phyloP scores from a whole-genome alignment of 2,329 filamentous ascomycete genomes.

The Dothideomycetes sp. region DNA sequence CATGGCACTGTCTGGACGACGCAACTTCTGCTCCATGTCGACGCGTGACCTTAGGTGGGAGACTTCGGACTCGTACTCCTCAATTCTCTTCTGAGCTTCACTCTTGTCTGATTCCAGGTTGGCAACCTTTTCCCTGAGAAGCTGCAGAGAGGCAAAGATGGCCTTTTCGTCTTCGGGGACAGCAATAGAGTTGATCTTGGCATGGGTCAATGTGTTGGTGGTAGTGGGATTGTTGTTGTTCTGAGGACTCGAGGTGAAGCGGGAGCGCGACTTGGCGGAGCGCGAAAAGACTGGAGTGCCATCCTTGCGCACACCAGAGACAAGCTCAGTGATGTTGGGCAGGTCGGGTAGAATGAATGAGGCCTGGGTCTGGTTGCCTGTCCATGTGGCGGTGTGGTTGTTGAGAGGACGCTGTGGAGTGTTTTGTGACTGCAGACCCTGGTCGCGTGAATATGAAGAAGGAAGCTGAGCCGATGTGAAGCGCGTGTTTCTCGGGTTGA shows the following conservation, averaged over 20 bases:
- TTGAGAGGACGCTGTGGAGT: slow-evolving; percentile 21
- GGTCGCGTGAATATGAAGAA: slow-evolving; percentile 8
- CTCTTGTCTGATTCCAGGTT: slow-evolving; percentile 48
- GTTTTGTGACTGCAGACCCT: slow-evolving; percentile 7
- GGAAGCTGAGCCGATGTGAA: slow-evolving; percentile 33
- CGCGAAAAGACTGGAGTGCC: slow-evolving; percentile 49
- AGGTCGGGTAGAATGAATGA: slow-evolving; percentile 55
- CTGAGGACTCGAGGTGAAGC: slow-evolving; percentile 43
- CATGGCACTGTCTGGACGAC: slow-evolving; percentile 39
- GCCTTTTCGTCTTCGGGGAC: slow-evolving; percentile 55
- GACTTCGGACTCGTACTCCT: slow-evolving; percentile 55
- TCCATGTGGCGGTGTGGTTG: slow-evolving; percentile 26
- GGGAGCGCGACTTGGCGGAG: slow-evolving; percentile 41
- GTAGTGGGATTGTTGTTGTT: slow-evolving; percentile 17
- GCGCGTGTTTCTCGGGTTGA: slow-evolving; percentile 44
- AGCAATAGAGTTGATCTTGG: slow-evolving; percentile 44
- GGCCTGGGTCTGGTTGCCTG: slow-evolving; percentile 43
- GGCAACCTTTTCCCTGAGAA: slow-evolving; percentile 49
- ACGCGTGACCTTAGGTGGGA: slow-evolving; percentile 42
- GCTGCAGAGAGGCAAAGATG: slow-evolving; percentile 51
- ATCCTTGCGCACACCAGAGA: slow-evolving; percentile 50
- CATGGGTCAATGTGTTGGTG: slow-evolving; percentile 29
- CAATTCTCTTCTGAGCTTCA: slow-evolving; percentile 40
- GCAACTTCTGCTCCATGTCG: slow-evolving; percentile 31
- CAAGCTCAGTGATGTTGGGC: slow-evolving; percentile 52